phyloP scores from a whole-genome alignment of 2,329 filamentous ascomycete species.

The Amauroascus verrucosus region DNA sequence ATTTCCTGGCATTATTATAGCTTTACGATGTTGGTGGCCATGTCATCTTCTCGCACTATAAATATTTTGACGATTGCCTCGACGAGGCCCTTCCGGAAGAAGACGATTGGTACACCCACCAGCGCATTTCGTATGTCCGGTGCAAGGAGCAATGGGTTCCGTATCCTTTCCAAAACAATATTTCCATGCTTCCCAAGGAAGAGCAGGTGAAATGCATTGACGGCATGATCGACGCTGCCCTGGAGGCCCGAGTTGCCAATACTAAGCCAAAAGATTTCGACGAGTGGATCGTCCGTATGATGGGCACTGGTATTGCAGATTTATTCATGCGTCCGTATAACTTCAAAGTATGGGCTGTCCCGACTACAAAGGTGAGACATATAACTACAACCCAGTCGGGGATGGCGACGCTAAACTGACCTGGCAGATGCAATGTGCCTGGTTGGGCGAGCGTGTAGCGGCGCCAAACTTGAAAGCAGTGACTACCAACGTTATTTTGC shows the following conservation, averaged over 20 bases:
- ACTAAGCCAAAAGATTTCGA: constrained; percentile 95
- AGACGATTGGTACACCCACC: constrained; percentile 93
- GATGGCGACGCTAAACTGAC: background rate
- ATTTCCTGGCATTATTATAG: constrained; percentile 37
- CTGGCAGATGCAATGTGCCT: constrained; percentile 88
- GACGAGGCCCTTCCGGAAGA: constrained; percentile 90
- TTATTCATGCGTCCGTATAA: constrained; percentile 99
- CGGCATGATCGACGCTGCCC: constrained; percentile 86
- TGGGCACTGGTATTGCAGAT: constrained; percentile 79
- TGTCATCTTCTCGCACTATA: constrained; percentile 99
- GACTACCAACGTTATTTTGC: constrained; percentile 86
- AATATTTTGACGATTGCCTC: constrained; percentile 99
- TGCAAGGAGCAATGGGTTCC: constrained; percentile 96
- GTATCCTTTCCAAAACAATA: constrained; percentile 99
- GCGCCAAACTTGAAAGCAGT: constrained; percentile 91
- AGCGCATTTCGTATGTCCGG: constrained; percentile 97
- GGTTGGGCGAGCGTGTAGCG: constrained; percentile 97
- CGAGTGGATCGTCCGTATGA: constrained; percentile 93
- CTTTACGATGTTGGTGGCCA: constrained; percentile 97
- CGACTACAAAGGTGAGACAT: constrained; percentile 73
- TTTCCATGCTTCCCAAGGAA: constrained; percentile 94
- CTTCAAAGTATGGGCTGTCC: constrained; percentile 99
- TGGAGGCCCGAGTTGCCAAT: constrained; percentile 61
- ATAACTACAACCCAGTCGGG: background rate
- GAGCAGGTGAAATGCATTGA: constrained; percentile 93